A percentile compares a stretch with the other conserved stretches of the same genome.
phyloP scores from a whole-genome alignment of 2,329 filamentous ascomycete species.

The Fusarium buharicum region DNA sequence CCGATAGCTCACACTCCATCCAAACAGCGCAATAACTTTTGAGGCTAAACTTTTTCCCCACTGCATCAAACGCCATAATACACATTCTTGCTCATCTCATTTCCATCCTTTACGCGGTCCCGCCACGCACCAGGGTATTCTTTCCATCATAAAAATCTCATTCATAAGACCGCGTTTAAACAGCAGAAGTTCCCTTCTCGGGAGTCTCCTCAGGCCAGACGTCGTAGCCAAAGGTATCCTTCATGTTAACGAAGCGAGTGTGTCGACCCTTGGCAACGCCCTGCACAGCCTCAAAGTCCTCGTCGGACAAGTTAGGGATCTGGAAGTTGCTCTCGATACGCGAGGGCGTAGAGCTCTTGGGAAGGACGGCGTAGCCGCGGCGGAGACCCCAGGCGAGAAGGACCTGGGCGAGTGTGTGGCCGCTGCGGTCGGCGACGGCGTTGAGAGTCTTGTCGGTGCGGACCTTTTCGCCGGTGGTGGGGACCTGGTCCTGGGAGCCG shows the following conservation, averaged over 20 bases:
- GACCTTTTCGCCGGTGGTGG: slow-evolving; percentile 44
- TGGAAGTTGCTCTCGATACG: slow-evolving; percentile 61
- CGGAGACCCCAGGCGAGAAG: slow-evolving; percentile 70
- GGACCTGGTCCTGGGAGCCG: slow-evolving; percentile 61
- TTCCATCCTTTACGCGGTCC: slow-evolving; percentile 8
- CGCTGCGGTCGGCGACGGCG: slow-evolving; percentile 62
- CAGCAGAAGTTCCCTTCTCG: slow-evolving; percentile 31
- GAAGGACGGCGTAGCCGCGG: slow-evolving; percentile 73
- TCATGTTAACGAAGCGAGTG: slow-evolving; percentile 82
- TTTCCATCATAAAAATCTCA: slow-evolving; percentile 18
- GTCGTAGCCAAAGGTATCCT: slow-evolving; percentile 80
- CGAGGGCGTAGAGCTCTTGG: slow-evolving; percentile 74
- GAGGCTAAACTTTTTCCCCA: slow-evolving; percentile 19
- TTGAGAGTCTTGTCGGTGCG: slow-evolving; percentile 55
- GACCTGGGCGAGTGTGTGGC: slow-evolving; percentile 63
- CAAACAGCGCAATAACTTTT: slow-evolving; percentile 4
- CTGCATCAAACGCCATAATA: slow-evolving; percentile 28
- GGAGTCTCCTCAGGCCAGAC: slow-evolving; percentile 70
- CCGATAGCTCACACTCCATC: neutral
- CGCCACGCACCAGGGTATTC: slow-evolving; percentile 26
- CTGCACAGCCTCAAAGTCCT: slow-evolving; percentile 64
- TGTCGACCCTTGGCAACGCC: slow-evolving; percentile 64
- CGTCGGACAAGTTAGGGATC: slow-evolving; percentile 52
- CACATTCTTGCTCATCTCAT: slow-evolving; percentile 1
- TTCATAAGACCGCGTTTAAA: slow-evolving; percentile 20